A percentile compares a stretch with the other conserved stretches of the same genome.
phyloP scores from a whole-genome alignment of 208 protist genomes.

The Vickermania ingenoplastis region DNA sequence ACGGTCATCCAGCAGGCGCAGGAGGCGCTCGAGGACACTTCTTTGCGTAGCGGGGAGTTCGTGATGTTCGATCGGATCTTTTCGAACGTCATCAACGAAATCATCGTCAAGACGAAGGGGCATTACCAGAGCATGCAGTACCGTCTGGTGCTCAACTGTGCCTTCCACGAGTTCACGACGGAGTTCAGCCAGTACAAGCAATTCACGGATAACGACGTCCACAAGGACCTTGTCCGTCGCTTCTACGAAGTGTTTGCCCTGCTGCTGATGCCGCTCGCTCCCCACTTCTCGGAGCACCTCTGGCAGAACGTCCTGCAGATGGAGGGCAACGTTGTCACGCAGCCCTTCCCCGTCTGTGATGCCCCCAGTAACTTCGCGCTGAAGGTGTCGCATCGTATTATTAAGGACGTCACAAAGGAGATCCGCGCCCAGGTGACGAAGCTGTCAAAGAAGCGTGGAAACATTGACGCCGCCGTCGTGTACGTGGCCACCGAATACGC shows the following conservation, averaged over 20 bases:
- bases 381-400: conserved; percentile 58
- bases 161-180: conserved; percentile 92
- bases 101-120: conserved; percentile 78
- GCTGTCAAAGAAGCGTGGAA: conserved; percentile 67
- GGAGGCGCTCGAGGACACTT: conserved; percentile 30
- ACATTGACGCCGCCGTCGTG: conserved; percentile 52
- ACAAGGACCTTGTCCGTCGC: conserved; percentile 56
- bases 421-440: conserved; percentile 76
- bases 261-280: conserved; percentile 94
- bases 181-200: conserved; percentile 92
- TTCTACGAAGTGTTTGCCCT: conserved; percentile 93
- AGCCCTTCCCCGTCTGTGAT: conserved; percentile 47
- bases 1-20: conserved; percentile 92
- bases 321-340: conserved; percentile 40
- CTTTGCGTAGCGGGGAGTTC: conserved; percentile 38
- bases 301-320: conserved; percentile 82
- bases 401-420: conserved; percentile 79
- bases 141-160: conserved; percentile 91
- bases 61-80: conserved; percentile 92
- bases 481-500: conserved; percentile 58
- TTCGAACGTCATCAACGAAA: conserved; percentile 86
- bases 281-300: conserved; percentile 95
- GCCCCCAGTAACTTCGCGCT: conserved; percentile 69
- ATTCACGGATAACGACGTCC: conserved; percentile 62
- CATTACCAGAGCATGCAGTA: conserved; percentile 93